A percentile compares a stretch with the other conserved stretches of the same genome.
Evolutionary conservation across 2,329 filamentous ascomycete genomes (phyloP).

Genomic region (Sporothrix mexicana): DNA sequence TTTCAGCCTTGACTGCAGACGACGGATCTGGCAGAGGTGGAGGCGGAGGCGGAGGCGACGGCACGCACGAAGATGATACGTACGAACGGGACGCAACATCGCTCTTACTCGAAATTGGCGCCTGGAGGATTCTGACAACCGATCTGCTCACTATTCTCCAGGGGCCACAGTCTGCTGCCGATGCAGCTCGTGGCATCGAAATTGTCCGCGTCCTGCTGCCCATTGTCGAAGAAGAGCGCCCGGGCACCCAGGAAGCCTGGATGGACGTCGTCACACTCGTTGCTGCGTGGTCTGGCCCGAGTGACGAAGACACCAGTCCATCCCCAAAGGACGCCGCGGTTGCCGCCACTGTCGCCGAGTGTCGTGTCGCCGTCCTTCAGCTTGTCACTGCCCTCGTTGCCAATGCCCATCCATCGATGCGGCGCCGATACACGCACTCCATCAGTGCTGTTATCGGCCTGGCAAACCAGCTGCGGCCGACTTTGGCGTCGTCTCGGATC

Average conservation of each 20-base stretch:
- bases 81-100: constrained; percentile 43
- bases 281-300: constrained; percentile 55
- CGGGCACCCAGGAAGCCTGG: constrained; percentile 58
- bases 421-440: constrained; percentile 59
- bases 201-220: constrained; percentile 62
- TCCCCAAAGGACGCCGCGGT: constrained; percentile 27
- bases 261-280: constrained; percentile 60
- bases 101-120: constrained; percentile 56
- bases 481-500: constrained; percentile 39
- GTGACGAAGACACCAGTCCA: constrained; percentile 53
- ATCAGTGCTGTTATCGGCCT: constrained; percentile 57
- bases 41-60: constrained; percentile 51
- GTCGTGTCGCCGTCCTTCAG: constrained; percentile 60
- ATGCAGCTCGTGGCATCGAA: constrained; percentile 51
- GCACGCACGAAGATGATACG: constrained; percentile 48
- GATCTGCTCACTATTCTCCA: constrained; percentile 56
- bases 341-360: constrained; percentile 50
- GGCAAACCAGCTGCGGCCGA: constrained; percentile 49
- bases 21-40: constrained; percentile 44
- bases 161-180: background rate
- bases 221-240: constrained; percentile 55
- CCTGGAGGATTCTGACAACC: constrained; percentile 59
- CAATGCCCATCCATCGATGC: constrained; percentile 54
- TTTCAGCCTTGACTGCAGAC: constrained; percentile 50
- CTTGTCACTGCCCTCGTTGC: constrained; percentile 60